Conservation (phyloP, 2,329 filamentous ascomycete species). For the Exophiala dermatitidis region DNA sequence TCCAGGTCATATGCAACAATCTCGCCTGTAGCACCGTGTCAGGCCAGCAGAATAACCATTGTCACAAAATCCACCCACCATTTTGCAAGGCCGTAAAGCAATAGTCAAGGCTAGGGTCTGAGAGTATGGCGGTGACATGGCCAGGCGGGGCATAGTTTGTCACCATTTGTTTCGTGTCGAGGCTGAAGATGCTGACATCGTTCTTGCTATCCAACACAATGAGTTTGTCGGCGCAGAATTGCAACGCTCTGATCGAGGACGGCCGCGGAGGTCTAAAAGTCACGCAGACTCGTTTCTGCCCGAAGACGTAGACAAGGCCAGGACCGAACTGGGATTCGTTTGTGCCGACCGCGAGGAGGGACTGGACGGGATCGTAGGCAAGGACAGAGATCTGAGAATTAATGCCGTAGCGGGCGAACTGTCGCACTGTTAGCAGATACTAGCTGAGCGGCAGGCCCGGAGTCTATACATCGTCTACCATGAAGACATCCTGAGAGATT, state of each 20-base stretch:
- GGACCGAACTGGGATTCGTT: constrained; percentile 77
- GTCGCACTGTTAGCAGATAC: constrained; percentile 8
- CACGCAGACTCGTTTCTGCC: constrained; percentile 71
- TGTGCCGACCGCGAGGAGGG: constrained; percentile 84
- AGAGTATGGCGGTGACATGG: constrained; percentile 64
- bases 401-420: constrained; percentile 70
- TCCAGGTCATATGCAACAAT: constrained; percentile 91
- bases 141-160: constrained; percentile 70
- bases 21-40: constrained; percentile 49
- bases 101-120: constrained; percentile 90
- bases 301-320: constrained; percentile 84
- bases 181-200: constrained; percentile 75
- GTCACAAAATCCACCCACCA: constrained; percentile 38
- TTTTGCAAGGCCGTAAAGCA: constrained; percentile 74
- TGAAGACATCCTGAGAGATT: constrained; percentile 69
- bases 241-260: constrained; percentile 67
- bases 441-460: constrained; percentile 27
- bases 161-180: constrained; percentile 60
- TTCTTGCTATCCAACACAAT: constrained; percentile 79
- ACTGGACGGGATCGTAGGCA: constrained; percentile 89
- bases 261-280: constrained; percentile 63
- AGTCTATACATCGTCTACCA: constrained; percentile 64
- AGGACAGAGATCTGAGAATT: constrained; percentile 69
- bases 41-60: background rate
- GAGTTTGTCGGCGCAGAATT: constrained; percentile 81